Percentiles rank a stretch among this genome's conserved stretches.
Conservation (phyloP, 2,329 filamentous ascomycete genomes). For the Aspergillus phoenicis region DNA sequence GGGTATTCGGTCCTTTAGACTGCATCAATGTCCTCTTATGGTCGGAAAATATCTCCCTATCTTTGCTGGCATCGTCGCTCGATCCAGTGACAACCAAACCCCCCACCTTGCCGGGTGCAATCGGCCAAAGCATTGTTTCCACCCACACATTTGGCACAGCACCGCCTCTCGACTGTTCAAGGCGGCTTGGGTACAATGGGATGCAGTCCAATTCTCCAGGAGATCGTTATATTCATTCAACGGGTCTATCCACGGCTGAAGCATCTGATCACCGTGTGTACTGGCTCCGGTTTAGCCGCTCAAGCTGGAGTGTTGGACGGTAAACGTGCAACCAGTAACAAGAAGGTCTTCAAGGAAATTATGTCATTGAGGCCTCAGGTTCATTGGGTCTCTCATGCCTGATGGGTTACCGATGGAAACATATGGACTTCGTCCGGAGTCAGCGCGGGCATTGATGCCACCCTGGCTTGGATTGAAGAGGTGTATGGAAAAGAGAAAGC, state of each 20-base stretch:
- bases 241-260: constrained; percentile 52
- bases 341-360: constrained; percentile 57
- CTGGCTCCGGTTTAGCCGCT: constrained; percentile 62
- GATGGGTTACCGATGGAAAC: constrained; percentile 68
- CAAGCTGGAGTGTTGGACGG: constrained; percentile 63
- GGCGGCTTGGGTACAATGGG: constrained; percentile 58
- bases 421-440: constrained; percentile 68
- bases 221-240: constrained; percentile 51
- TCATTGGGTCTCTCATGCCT: constrained; percentile 62
- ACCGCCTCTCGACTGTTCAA: constrained; percentile 62
- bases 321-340: constrained; percentile 67
- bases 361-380: constrained; percentile 54
- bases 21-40: too few species aligned
- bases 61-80: too few species aligned
- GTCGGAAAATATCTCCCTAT: too few species aligned
- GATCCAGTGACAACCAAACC: constrained; percentile 20
- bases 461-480: constrained; percentile 58
- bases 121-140: constrained; percentile 46
- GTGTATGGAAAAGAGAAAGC: constrained; percentile 59
- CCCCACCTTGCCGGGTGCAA: constrained; percentile 24
- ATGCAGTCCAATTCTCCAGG: constrained; percentile 31
- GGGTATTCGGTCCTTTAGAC: too few species aligned
- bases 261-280: constrained; percentile 68
- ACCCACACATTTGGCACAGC: constrained; percentile 59
- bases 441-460: constrained; percentile 64